These are phyloP conservation scores for Pleodorina starrii DNA, from an alignment of 139 green algal species.

Conservation along the genomic window DNA sequence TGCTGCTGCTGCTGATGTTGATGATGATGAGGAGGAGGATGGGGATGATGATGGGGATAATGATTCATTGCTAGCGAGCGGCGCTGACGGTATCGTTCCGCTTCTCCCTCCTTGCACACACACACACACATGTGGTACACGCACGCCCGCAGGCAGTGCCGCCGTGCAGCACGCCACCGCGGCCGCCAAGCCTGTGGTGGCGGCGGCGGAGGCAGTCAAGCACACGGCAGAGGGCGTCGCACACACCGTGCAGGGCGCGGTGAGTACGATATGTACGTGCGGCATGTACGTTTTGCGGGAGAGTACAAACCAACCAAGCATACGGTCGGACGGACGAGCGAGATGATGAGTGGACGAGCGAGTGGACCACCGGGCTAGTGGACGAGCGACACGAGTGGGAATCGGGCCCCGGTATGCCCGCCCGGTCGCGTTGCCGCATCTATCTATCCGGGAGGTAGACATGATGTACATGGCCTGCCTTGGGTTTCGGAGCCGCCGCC, in stretches of 20 bases:
- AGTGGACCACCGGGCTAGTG: neutral
- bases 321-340: neutral
- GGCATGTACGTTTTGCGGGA: neutral
- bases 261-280: neutral
- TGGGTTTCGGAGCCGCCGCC: too few relatives aligned
- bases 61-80: neutral
- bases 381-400: neutral
- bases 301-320: too few relatives aligned
- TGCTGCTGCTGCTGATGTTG: neutral
- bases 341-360: neutral
- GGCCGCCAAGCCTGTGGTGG: slow-evolving; percentile 22
- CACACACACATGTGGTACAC: neutral
- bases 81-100: neutral
- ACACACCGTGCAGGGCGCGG: slow-evolving; percentile 10
- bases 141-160: slow-evolving; percentile 35
- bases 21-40: neutral
- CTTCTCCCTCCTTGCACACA: neutral
- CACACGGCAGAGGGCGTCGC: neutral
- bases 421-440: too few relatives aligned
- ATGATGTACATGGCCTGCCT: too few relatives aligned
- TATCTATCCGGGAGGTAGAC: too few relatives aligned
- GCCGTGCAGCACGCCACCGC: slow-evolving; percentile 12
- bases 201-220: slow-evolving; percentile 14
- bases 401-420: neutral
- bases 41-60: neutral